phyloP scores from a whole-genome alignment of 305 asterid genomes.

The Andrographis paniculata region DNA sequence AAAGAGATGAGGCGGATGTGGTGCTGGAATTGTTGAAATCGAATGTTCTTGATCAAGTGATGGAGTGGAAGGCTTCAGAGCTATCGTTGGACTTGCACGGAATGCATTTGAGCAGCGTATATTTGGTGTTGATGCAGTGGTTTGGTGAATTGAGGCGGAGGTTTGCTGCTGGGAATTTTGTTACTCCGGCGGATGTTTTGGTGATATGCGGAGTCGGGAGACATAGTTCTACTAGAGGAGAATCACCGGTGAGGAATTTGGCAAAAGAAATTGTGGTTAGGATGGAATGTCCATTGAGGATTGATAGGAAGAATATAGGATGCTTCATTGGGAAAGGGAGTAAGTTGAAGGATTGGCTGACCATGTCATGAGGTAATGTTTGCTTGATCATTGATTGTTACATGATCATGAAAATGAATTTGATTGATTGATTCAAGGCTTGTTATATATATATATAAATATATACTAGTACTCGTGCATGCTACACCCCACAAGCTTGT shows the following conservation, averaged over 20 bases:
- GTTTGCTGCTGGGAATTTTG: constrained; percentile 21
- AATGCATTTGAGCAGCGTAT: constrained; percentile 67
- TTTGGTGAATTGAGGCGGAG: constrained; percentile 42
- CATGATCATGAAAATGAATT: background rate
- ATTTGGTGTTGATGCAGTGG: constrained; percentile 75
- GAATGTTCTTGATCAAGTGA: constrained; percentile 37
- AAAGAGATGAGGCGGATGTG: constrained; percentile 36
- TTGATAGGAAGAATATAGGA: constrained; percentile 67
- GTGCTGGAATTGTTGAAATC: constrained; percentile 50
- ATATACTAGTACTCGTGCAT: too few relatives aligned
- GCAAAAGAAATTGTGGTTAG: constrained; percentile 43
- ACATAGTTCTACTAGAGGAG: constrained; percentile 69
- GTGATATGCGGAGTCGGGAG: constrained; percentile 78
- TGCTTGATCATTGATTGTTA: background rate
- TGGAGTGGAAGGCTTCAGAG: constrained; percentile 47
- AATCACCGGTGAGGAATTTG: constrained; percentile 65
- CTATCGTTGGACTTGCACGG: constrained; percentile 89
- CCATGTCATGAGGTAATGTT: constrained; percentile 6
- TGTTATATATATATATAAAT: too few relatives aligned
- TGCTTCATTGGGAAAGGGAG: constrained; percentile 75
- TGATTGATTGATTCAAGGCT: background rate
- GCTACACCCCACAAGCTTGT: too few relatives aligned
- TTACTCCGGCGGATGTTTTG: constrained; percentile 39
- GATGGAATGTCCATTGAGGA: constrained; percentile 65
- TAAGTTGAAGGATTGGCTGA: constrained; percentile 53